These are phyloP conservation scores for Plectosphaerella plurivora DNA, from an alignment of 2,329 filamentous ascomycete species.

Conservation along the genomic window DNA sequence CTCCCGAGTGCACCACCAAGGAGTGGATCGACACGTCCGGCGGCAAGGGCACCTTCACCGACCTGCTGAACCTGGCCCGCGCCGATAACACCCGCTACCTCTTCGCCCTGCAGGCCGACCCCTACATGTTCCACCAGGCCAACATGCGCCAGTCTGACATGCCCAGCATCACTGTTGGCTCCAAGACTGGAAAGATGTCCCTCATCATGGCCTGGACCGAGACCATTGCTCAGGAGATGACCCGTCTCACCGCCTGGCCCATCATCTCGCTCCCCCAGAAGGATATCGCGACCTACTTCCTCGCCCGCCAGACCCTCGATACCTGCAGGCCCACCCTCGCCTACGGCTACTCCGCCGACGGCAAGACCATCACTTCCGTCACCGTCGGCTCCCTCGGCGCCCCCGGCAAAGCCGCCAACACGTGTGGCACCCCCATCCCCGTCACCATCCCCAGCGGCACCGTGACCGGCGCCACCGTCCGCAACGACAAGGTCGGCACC, in stretches of 20 bases:
- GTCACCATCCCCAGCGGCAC: constrained; percentile 47
- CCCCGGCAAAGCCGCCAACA: constrained; percentile 30
- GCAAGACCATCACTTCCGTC: constrained; percentile 41
- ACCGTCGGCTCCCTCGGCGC: constrained; percentile 38
- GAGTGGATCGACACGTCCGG: constrained; percentile 59
- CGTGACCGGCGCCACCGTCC: constrained; percentile 32
- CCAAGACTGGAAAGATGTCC: constrained; percentile 38
- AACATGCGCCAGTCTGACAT: constrained; percentile 51
- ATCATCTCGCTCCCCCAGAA: constrained; percentile 26
- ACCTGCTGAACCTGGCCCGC: constrained; percentile 46
- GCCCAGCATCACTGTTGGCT: constrained; percentile 41
- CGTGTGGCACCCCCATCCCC: constrained; percentile 45
- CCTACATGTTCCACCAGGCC: constrained; percentile 61
- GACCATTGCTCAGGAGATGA: constrained; percentile 46
- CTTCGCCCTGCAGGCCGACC: constrained; percentile 49
- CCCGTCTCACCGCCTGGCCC: constrained; percentile 36
- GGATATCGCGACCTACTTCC: constrained; percentile 46
- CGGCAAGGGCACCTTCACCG: constrained; percentile 46
- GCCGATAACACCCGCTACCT: constrained; percentile 51
- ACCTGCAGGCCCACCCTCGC: constrained; percentile 42
- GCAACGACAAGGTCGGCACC: constrained; percentile 47
- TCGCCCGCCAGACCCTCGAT: constrained; percentile 48
- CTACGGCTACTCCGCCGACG: constrained; percentile 36
- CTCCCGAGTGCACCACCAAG: constrained; percentile 47
- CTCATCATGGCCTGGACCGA: constrained; percentile 56